Evolutionary conservation across 2,329 filamentous ascomycete genomes (phyloP), one percentile per base, ranked within the genome.

Genomic region (Neofusicoccum umdonicola): DNA sequence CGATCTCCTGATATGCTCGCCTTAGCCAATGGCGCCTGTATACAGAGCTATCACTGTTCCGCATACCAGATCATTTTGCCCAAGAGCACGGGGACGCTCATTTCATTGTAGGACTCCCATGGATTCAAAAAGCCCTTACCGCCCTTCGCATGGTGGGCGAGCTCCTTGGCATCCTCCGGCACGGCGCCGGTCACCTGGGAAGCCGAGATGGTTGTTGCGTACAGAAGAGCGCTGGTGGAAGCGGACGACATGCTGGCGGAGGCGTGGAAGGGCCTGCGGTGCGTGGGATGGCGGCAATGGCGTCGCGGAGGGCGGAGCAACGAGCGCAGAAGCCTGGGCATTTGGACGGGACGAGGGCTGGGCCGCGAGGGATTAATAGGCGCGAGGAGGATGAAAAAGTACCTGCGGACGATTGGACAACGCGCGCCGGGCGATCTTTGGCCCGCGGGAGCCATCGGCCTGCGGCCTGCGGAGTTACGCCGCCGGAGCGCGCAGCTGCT

Each of bases 91-190:
- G 67, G 69, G 6, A 61, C 69, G 52, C 67, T 72, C 13, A 75
- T 69, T 4, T 84, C 80, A 12, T 65, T 68, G 69, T 79, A 86
- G n/a, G 82, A 84, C 5, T 81, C 78, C 84, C 84, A 87, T 0
- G 84, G 84, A 72, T 87, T 87, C n/a, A 72, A 72, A 69, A 85
- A 87, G 4, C 84, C 84, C 64, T 82, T 84, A 12, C 82, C 82
- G 67, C 80, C 70, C 70, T 82, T 81, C 64, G 79, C 71, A 76
- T 86, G 84, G 76, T 87, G 84, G 44, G 70, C 70, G 69, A 82
- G 80, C 15, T 78, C 77, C 47, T 76, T 76, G 8, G 79, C 78
- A 47, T 82, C 79, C 61, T 81, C 77, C 0, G 83, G 83, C 48
- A 72, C 71, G n/a, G 75, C 70, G n/a, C 75, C 74, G 4, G 75